Base-by-base conservation (phyloP, 345 rosid genomes). In the Aethionema arabicum region DNA sequence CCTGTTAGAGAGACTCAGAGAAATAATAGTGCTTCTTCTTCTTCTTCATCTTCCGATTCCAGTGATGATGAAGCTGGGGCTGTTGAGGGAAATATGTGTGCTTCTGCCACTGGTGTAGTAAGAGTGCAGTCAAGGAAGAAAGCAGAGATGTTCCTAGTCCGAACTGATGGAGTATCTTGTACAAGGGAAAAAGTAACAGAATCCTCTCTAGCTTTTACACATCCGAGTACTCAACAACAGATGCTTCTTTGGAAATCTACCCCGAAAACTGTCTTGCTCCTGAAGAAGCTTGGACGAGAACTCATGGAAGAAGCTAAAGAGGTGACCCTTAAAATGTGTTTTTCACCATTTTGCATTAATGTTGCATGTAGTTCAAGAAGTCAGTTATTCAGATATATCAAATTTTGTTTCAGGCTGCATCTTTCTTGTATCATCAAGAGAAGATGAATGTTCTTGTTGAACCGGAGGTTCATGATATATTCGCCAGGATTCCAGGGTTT, bases 181-280 rank as follows among this genome's bases (percentile, higher is more conserved):
- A 73, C 80, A 32, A 81, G 97, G 74, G 98, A 92, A 78, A 90
- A 87, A 68, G 98, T 89, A 36, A 92, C 97, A 36, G 98, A 89
- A 75, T 81, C 96, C 45, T 89, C 97, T 44, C 75, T 89, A 84
- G 97, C 98, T 42, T 92, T 92, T 78, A 84, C 96, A 60, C 98
- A 92, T 76, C 98, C 98, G 29, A 92, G 98, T 72, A 92, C 98
- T 38, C 98, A 89, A 78, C 98, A 92, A 60, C 97, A 89, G 85
- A 92, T 92, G 98, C 97, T 92, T 69, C 84, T 92, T 84, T 92
- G 98, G 98, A 92, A 92, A 78, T 66, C 96, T 59, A 81, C 84
- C 11, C 98, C 98, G 42, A 92, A 79, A 77, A 92, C 98, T 36
- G 96, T 81, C 11, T 74, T 92, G 42, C 69, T 92, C 70, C 74